Percentiles rank a stretch among this genome's conserved stretches.
phyloP scores from a whole-genome alignment of 177 flowering plant genomes.

The Vitis hybrid region DNA sequence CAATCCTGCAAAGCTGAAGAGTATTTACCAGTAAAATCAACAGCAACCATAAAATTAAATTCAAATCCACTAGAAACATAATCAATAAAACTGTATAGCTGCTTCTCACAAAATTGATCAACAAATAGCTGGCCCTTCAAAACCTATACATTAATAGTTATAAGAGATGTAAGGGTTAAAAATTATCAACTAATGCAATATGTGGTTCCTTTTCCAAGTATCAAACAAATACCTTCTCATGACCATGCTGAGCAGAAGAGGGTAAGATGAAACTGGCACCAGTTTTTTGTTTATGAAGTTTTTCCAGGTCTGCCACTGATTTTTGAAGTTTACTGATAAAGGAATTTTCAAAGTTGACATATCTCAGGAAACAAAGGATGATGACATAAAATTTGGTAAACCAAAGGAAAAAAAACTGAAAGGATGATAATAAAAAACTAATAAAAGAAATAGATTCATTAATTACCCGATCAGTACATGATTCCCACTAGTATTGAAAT shows the following conservation, averaged over 20 bases:
- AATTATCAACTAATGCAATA: background rate
- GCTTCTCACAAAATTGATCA: conserved; percentile 53
- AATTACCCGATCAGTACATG: conserved; percentile 73
- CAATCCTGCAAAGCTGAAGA: background rate
- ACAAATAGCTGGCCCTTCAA: conserved; percentile 69
- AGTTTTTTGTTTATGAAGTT: conserved; percentile 36
- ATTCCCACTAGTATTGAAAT: conserved; percentile 70
- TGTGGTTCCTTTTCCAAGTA: background rate
- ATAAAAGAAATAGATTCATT: background rate
- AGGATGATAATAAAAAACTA: background rate
- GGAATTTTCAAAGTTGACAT: conserved; percentile 1
- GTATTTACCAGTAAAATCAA: conserved; percentile 76
- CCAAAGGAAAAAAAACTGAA: background rate
- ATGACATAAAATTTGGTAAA: background rate
- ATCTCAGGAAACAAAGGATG: background rate
- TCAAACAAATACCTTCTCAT: conserved; percentile 49
- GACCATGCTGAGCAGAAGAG: conserved; percentile 34
- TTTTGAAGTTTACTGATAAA: conserved; percentile 56
- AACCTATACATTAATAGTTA: conserved; percentile 29
- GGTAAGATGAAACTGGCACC: conserved; percentile 50
- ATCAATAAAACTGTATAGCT: conserved; percentile 65
- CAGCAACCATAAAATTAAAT: conserved; percentile 86
- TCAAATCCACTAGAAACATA: conserved; percentile 87
- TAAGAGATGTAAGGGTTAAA: background rate
- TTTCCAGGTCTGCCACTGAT: conserved; percentile 59